Evolutionary conservation across 2,329 filamentous ascomycete genomes (phyloP), one percentile per base, ranked within the genome.

Genomic region (Colletotrichum sojae): DNA sequence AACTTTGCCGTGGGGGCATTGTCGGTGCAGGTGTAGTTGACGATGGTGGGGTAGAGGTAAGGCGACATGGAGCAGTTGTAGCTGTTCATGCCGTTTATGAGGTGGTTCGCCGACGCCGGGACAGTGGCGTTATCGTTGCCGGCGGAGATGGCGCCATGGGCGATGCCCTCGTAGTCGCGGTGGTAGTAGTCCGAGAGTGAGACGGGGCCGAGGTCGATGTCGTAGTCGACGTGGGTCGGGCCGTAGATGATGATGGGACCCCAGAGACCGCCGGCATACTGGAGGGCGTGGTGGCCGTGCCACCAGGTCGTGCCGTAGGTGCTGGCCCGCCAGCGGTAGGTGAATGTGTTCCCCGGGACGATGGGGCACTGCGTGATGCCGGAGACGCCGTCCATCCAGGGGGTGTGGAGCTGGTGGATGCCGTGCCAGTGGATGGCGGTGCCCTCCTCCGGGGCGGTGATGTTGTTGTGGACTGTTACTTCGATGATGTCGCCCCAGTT

Each of bases 101-200:
- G 89, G n/a, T 80, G 68, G 3, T 79, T 75, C 40, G 78, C 54
- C 1, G 77, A 78, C 15, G 75, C 73, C 0, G 77, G 77, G 1
- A 78, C 76, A 2, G 76, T 77, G 2, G 83, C 80, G 78, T 82
- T 87, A n/a, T 45, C 15, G 6, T 85, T 80, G 0, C 73, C 74
- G 0, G 78, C 78, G 2, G 80, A 77, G 85, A 79, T 5, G 88
- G 78, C 4, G 75, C 76, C 0, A 81, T 78, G 80, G 87, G 86
- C 74, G 87, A 80, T 20, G 57, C 82, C 80, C 6, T 81, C 78
- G 0, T 79, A 79, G 18, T 76, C 75, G 6, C 85, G 79, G 67
- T 90, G 88, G 73, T 90, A 90, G 86, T 88, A 90, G 72, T 90
- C 88, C 4, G 85, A 86, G 36, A 90, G 73, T 0, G 85, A 88